Evolutionary conservation across 1,284 basidiomycete species (phyloP), one percentile per base, ranked within the genome.

Genomic region (Tilletia walkeri): DNA sequence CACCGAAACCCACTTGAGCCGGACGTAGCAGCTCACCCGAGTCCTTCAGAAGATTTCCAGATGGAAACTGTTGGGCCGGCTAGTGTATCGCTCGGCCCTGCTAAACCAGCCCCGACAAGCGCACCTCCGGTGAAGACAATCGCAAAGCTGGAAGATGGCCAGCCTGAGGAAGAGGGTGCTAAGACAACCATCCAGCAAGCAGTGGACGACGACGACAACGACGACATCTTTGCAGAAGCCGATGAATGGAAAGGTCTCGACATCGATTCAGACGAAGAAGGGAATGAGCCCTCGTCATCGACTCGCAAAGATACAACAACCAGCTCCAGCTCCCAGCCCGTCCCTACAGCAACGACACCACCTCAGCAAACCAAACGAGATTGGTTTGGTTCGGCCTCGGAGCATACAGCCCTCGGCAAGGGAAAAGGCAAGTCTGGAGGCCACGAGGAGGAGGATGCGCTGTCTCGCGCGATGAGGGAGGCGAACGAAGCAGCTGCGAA

Each of bases 221-320:
- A 63, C 18, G 59, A 63, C 34, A 63, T 63, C 59, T 63, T 63
- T 63, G 59, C 59, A 10, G 59, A 41, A 16, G 59, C 59, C 2
- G 59, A 41, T 34, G 59, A 63, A 20, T 63, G 59, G 59, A 34
- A 63, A 38, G 59, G 59, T 5, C 34, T 63, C 9, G 59, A 12
- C 36, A 36, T 63, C 16, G 59, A 63, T n/a, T 63, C 59, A 10
- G 59, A 63, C 12, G 36, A 36, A 4, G 59, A 63, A 18, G 59
- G n/a, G 3, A 38, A 63, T 53, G 50, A 9, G n/a, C 50, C 16
- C 6, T 16, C 41, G 14, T 45, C 41, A 14, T 45, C 41, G 41
- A 14, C 41, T 9, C 3, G 7, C 1, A 53, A 53, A 18, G 50
- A 53, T 18, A 30, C 16, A 18, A 18, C 50, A 6, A 30, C 24